These are phyloP conservation scores for Talaromyces thailandensis DNA, from an alignment of 495 filamentous ascomycete genomes.

Conservation along the genomic window DNA sequence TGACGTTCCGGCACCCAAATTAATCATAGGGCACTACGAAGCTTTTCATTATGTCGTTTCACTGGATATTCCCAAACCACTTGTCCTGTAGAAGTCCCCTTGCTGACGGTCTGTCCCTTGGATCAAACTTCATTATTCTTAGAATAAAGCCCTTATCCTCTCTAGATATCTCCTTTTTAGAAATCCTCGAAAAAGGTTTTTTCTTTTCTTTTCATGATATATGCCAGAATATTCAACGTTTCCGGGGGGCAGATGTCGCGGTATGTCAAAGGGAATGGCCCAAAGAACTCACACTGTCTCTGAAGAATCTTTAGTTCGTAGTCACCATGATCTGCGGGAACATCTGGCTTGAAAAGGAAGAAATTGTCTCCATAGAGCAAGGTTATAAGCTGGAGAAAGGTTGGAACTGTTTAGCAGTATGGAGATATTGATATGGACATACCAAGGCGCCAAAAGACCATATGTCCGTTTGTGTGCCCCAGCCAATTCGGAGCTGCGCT, in stretches of 20 bases:
- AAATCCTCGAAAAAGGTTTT: conserved; percentile 9
- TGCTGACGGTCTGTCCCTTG: conserved; percentile 14
- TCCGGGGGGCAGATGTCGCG: conserved; percentile 13
- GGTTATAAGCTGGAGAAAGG: conserved; percentile 20
- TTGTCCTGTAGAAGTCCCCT: conserved; percentile 11
- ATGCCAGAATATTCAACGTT: conserved; percentile 8
- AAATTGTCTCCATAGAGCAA: conserved; percentile 23
- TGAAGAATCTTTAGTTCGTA: conserved; percentile 28
- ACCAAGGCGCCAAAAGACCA: conserved; percentile 34
- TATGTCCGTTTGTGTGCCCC: conserved; percentile 31
- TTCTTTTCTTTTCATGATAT: conserved; percentile 11
- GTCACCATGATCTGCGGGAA: conserved; percentile 21
- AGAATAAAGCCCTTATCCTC: conserved; percentile 13
- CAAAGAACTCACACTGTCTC: conserved; percentile 19
- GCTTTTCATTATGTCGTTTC: too few relatives aligned
- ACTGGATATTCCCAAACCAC: conserved; percentile 6
- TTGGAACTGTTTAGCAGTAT: neutral
- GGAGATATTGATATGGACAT: conserved; percentile 1
- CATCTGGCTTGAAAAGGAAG: conserved; percentile 25
- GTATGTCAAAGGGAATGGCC: conserved; percentile 27
- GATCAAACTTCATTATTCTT: conserved; percentile 3
- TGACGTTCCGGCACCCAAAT: too few relatives aligned
- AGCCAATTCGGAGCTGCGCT: conserved; percentile 22
- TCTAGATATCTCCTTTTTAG: conserved; percentile 9
- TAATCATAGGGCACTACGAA: too few relatives aligned